Conservation (phyloP, 2,329 filamentous ascomycete genomes). For the Botryosphaeria agaves region DNA sequence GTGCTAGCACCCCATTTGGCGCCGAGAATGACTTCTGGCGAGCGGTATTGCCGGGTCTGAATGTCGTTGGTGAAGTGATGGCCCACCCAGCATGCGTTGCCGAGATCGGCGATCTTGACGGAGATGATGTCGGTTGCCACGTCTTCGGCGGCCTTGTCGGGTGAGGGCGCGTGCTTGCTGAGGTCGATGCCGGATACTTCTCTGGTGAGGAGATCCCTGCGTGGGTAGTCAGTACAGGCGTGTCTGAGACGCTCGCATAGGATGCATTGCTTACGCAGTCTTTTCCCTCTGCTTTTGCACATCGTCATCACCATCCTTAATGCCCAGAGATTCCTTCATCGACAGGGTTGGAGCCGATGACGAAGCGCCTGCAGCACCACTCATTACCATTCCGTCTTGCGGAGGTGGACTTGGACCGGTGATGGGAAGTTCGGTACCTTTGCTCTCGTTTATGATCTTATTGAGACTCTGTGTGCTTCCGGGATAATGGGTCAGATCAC, state of each 20-base stretch:
- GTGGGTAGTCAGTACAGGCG: slow-evolving; percentile 1
- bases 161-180: slow-evolving; percentile 48
- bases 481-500: slow-evolving; percentile 46
- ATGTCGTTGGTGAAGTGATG: slow-evolving; percentile 99
- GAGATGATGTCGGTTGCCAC: slow-evolving; percentile 65
- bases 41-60: slow-evolving; percentile 91
- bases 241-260: neutral
- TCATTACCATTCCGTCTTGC: slow-evolving; percentile 33
- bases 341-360: slow-evolving; percentile 28
- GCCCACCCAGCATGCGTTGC: slow-evolving; percentile 96
- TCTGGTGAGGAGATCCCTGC: slow-evolving; percentile 61
- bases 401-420: slow-evolving; percentile 21
- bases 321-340: slow-evolving; percentile 40
- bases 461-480: slow-evolving; percentile 57
- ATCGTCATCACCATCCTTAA: slow-evolving; percentile 34
- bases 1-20: slow-evolving; percentile 99
- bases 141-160: slow-evolving; percentile 35
- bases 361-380: slow-evolving; percentile 34
- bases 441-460: slow-evolving; percentile 58
- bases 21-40: slow-evolving; percentile 90
- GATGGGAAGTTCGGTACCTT: slow-evolving; percentile 38
- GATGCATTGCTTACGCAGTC: slow-evolving; percentile 55
- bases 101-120: slow-evolving; percentile 96
- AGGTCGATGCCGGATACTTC: slow-evolving; percentile 92
- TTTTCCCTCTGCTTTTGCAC: slow-evolving; percentile 73